A percentile compares a stretch with the other conserved stretches of the same genome.
Conservation (phyloP, 2,329 filamentous ascomycete species). For the Berkeleyomyces basicola region DNA sequence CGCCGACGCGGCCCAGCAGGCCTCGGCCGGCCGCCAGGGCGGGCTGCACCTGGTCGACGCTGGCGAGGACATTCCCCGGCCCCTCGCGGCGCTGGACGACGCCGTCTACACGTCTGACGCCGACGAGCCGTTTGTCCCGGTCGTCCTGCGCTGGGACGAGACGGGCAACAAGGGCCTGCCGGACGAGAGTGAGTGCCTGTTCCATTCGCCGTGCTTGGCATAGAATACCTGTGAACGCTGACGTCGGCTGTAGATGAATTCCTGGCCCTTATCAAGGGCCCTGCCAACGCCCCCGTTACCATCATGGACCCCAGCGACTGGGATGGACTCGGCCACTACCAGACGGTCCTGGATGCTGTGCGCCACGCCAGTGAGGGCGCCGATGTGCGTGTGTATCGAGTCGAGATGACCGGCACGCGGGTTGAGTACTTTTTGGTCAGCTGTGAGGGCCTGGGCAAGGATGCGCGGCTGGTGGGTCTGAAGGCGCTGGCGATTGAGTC, state of each 20-base stretch:
- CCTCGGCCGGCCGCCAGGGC: conserved; percentile 12
- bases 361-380: conserved; percentile 43
- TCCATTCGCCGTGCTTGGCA: neutral
- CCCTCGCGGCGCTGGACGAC: conserved; percentile 35
- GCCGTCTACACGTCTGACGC: conserved; percentile 63
- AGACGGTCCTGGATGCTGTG: conserved; percentile 50
- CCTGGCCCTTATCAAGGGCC: conserved; percentile 42
- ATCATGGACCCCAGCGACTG: conserved; percentile 55
- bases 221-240: too few relatives aligned
- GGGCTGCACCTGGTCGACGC: conserved; percentile 36
- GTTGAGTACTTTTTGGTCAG: conserved; percentile 69
- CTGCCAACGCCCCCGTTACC: conserved; percentile 39
- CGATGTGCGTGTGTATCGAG: conserved; percentile 59
- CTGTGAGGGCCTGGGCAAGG: conserved; percentile 37
- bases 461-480: conserved; percentile 52
- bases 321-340: conserved; percentile 56
- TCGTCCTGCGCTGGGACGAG: conserved; percentile 47
- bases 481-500: conserved; percentile 65
- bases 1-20: conserved; percentile 7
- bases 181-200: conserved; percentile 37
- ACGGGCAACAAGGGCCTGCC: conserved; percentile 34
- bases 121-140: conserved; percentile 70
- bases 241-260: conserved; percentile 41
- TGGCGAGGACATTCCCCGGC: conserved; percentile 42
- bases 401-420: conserved; percentile 37